Conservation (phyloP, 2,329 filamentous ascomycete species). For the Fusarium succisae region DNA sequence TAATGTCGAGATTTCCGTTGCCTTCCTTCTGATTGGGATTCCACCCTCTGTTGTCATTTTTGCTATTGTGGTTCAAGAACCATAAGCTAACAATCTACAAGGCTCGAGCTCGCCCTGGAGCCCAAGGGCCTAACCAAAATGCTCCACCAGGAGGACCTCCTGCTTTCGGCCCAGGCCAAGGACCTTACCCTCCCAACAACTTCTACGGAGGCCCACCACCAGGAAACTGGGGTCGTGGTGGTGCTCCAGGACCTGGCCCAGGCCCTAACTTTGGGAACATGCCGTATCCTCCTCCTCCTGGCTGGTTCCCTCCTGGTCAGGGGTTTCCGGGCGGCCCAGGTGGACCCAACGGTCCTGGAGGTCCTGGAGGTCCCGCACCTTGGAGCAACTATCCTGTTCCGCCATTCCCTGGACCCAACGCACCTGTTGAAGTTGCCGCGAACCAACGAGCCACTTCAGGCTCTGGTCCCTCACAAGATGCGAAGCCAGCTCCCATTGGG, state of each 20-base stretch:
- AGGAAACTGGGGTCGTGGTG: slow-evolving; percentile 64
- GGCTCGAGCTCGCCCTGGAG: slow-evolving; percentile 54
- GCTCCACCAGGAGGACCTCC: slow-evolving; percentile 49
- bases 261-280: slow-evolving; percentile 76
- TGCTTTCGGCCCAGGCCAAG: slow-evolving; percentile 56
- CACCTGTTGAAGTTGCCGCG: slow-evolving; percentile 65
- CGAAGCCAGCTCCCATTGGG: slow-evolving; percentile 63
- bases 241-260: slow-evolving; percentile 61
- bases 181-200: slow-evolving; percentile 56
- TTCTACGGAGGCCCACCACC: slow-evolving; percentile 62
- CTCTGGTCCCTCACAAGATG: slow-evolving; percentile 47
- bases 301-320: slow-evolving; percentile 82
- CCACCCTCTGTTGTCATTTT: slow-evolving; percentile 4
- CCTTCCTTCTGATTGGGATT: slow-evolving; percentile 93
- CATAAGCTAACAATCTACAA: slow-evolving; percentile 42
- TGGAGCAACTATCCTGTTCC: slow-evolving; percentile 70
- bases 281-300: slow-evolving; percentile 79
- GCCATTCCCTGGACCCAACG: slow-evolving; percentile 46
- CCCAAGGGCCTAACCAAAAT: slow-evolving; percentile 46
- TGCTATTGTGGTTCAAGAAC: slow-evolving; percentile 40
- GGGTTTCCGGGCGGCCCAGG: slow-evolving; percentile 66
- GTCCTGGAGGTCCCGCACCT: slow-evolving; percentile 69
- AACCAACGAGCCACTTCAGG: slow-evolving; percentile 64
- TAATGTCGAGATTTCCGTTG: slow-evolving; percentile 99
- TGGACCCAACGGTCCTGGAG: slow-evolving; percentile 68